phyloP scores from a whole-genome alignment of 1,284 basidiomycete species.

The Trichosporon sp. region DNA sequence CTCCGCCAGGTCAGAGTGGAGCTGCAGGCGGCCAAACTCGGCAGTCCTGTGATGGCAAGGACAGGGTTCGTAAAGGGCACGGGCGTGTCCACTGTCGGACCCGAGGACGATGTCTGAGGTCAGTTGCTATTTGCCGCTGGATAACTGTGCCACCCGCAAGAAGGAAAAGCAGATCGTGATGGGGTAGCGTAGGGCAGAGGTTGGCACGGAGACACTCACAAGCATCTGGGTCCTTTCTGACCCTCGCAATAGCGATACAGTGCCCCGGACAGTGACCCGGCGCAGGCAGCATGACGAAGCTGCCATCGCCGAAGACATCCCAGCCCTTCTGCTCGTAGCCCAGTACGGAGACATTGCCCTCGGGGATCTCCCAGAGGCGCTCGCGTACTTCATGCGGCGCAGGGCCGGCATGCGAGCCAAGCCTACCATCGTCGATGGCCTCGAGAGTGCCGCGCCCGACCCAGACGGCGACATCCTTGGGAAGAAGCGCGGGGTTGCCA shows the following conservation, averaged over 20 bases:
- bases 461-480: neutral
- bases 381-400: neutral
- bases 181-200: neutral
- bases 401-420: neutral
- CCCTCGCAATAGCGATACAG: slow-evolving; percentile 4
- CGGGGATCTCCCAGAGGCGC: slow-evolving; percentile 2
- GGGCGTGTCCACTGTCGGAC: slow-evolving; percentile 7
- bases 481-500: neutral
- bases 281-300: slow-evolving; percentile 3
- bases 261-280: slow-evolving; percentile 10
- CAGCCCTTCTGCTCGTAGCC: neutral
- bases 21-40: neutral
- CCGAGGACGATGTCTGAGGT: slow-evolving; percentile 8
- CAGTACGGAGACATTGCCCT: neutral
- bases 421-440: neutral
- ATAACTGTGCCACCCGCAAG: no score
- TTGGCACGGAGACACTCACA: neutral
- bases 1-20: slow-evolving; percentile 3
- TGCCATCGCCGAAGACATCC: slow-evolving; percentile 10
- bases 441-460: neutral
- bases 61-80: slow-evolving; percentile 7
- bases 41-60: neutral
- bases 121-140: neutral
- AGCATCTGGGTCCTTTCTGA: neutral
- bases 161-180: neutral